Conservation (phyloP, 108 stramenopile species). For the Cyclotella distinguenda region DNA sequence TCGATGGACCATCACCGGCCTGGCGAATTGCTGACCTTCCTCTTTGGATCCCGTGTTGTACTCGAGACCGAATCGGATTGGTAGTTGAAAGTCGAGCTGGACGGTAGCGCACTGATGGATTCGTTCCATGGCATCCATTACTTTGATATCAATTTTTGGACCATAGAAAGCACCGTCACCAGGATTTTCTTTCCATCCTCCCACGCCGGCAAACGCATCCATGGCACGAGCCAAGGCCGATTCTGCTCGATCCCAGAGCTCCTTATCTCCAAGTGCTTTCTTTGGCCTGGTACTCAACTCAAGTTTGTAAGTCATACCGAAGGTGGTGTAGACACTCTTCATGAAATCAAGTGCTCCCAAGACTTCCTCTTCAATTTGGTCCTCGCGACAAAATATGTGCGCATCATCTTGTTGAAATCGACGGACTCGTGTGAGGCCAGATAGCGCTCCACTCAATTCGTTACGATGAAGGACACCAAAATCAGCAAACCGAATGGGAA, state of each 20-base stretch:
- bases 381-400: slow-evolving; percentile 96
- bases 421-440: slow-evolving; percentile 98
- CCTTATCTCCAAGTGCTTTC: slow-evolving; percentile 96
- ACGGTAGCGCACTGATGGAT: slow-evolving; percentile 99
- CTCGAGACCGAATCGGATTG: slow-evolving; percentile 96
- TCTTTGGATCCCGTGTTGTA: slow-evolving; percentile 87
- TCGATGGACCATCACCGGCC: slow-evolving; percentile 98
- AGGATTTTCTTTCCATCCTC: slow-evolving; percentile 95
- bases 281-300: slow-evolving; percentile 97
- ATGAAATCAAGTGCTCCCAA: slow-evolving; percentile 95
- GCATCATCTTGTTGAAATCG: slow-evolving; percentile 99
- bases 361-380: slow-evolving; percentile 96
- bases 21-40: slow-evolving; percentile 81
- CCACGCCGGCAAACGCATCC: slow-evolving; percentile 92
- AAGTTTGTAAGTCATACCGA: slow-evolving; percentile 99
- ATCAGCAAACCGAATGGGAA: slow-evolving; percentile 96
- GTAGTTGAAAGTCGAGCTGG: slow-evolving; percentile 99
- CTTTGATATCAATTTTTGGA: slow-evolving; percentile 99
- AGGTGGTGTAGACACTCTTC: slow-evolving; percentile 94
- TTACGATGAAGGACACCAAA: slow-evolving; percentile 99
- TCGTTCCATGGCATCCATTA: slow-evolving; percentile 99
- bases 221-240: slow-evolving; percentile 87
- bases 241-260: slow-evolving; percentile 95
- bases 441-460: slow-evolving; percentile 94
- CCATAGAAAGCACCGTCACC: slow-evolving; percentile 99